Percentiles rank a stretch among this genome's conserved stretches.
Conservation (phyloP, 2,329 filamentous ascomycete genomes). For the Aquanectria penicillioides region DNA sequence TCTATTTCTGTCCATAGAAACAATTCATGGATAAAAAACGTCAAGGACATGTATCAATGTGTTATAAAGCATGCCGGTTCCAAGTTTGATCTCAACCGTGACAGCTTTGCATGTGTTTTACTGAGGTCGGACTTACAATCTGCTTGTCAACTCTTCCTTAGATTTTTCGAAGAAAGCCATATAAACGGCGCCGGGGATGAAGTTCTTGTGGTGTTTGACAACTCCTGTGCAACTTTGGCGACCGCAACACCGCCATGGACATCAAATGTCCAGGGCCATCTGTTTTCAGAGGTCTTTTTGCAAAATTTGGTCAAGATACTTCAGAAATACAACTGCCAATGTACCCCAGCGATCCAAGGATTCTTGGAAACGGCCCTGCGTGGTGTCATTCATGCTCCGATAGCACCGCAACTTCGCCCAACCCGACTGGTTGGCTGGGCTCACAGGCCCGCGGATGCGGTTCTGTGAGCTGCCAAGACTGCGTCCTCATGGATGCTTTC, state of each 20-base stretch:
- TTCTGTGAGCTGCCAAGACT: constrained; percentile 5
- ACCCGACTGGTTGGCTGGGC: constrained; percentile 4
- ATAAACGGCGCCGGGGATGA: not conserved
- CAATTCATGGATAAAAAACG: not conserved
- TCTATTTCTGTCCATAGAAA: not conserved
- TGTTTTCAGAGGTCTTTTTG: not conserved
- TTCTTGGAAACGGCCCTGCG: constrained; percentile 5
- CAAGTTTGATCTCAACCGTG: constrained; percentile 8
- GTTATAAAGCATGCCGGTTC: not conserved
- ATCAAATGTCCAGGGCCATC: not conserved
- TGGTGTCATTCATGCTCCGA: not conserved
- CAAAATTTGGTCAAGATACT: not conserved
- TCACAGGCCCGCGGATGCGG: constrained; percentile 2
- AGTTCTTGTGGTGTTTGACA: constrained; percentile 2
- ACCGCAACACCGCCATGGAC: constrained; percentile 5
- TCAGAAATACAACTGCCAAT: not conserved
- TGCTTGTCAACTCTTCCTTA: not conserved
- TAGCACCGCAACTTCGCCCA: not conserved
- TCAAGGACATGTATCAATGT: not conserved
- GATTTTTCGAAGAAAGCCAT: constrained; percentile 3
- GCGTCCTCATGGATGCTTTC: constrained; percentile 7
- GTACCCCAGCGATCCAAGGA: not conserved
- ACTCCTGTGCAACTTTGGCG: constrained; percentile 1
- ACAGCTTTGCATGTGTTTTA: too few relatives aligned
- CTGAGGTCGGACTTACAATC: not conserved